Base-by-base conservation (phyloP, 441 rosid species). In the California macrophylla region DNA sequence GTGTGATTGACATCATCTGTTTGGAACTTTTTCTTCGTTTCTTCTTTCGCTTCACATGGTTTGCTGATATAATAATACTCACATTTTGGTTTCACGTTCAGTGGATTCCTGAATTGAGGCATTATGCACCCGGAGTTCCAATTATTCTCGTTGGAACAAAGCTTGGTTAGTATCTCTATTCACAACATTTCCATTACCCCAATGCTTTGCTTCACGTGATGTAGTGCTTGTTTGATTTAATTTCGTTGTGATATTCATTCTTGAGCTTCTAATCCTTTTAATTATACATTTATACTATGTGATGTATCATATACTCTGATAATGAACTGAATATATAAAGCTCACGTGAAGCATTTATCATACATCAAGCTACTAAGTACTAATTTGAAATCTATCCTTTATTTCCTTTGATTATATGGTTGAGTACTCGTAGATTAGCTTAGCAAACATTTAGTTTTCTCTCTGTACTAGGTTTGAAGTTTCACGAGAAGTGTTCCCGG, bases 61-160 rank as follows among this genome's bases (percentile, higher is more conserved):
- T 29, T 74, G 64, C 79, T 81, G 71, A 78, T 72, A 16, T 2
- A 52, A 52, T 40, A 28, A 10, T 68, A 60, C 38, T 45, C n/a
- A 0, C 52, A 24, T 20, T 77, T 75, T 78, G 26, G 69, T 69
- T 66, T 34, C 34, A 58, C 76, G 52, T 74, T 16, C 77, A 92
- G 97, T 92, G 97, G 97, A 84, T 89, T 83, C 97, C 97, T 76
- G 97, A 92, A 68, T 82, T 92, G 84, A 83, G 90, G 85, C 96
- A 89, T 75, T 92, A 88, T 82, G 96, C 96, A n/a, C 96, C 97
- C 38, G 94, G 92, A 65, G 87, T 89, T 77, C 97, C 97, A 30
- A 81, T 92, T 70, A 83, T 92, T 75, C 97, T 92, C 63, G 96
- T 92, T 32, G 97, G 97, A 66, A 89, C 97, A 54, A 92, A 92